Evolutionary conservation across 139 green algal genomes (phyloP).

Genomic region (Picochlorum sp.): DNA sequence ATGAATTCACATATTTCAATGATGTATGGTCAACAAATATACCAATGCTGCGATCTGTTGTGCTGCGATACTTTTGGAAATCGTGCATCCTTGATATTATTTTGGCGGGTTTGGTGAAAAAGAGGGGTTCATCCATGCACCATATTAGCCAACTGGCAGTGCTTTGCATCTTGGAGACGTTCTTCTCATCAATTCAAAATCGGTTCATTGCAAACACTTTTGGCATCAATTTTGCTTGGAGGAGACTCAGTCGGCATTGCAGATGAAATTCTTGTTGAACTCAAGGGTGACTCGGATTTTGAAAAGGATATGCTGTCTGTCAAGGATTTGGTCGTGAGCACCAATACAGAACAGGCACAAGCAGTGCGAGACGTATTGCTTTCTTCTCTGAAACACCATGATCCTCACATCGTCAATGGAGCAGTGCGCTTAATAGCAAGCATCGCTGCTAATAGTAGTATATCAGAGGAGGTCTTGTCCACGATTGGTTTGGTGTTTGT

Average conservation of each 20-base stretch:
- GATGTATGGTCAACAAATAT: slow-evolving; percentile 69
- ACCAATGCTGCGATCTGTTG: not conserved
- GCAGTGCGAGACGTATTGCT: too few species aligned
- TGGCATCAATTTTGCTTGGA: slow-evolving; percentile 42
- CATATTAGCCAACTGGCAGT: slow-evolving; percentile 21
- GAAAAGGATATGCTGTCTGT: not conserved
- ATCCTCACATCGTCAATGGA: too few species aligned
- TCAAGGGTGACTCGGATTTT: not conserved
- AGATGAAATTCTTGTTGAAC: not conserved
- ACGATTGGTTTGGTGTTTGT: too few species aligned
- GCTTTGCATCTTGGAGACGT: slow-evolving; percentile 67
- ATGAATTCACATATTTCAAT: slow-evolving; percentile 87
- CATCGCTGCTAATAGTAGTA: too few species aligned
- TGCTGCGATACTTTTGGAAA: slow-evolving; percentile 12
- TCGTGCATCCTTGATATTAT: slow-evolving; percentile 5
- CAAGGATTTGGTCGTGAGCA: not conserved
- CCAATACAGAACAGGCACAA: too few species aligned
- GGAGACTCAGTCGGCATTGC: not conserved
- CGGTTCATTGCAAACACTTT: slow-evolving; percentile 33
- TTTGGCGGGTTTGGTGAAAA: slow-evolving; percentile 1
- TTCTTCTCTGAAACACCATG: too few species aligned
- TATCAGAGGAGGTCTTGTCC: too few species aligned
- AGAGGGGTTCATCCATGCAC: not conserved
- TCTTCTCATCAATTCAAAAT: slow-evolving; percentile 57
- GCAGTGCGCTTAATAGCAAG: too few species aligned